Evolutionary conservation across 441 rosid species (phyloP).

Genomic region (Theobroma grandiflorum): DNA sequence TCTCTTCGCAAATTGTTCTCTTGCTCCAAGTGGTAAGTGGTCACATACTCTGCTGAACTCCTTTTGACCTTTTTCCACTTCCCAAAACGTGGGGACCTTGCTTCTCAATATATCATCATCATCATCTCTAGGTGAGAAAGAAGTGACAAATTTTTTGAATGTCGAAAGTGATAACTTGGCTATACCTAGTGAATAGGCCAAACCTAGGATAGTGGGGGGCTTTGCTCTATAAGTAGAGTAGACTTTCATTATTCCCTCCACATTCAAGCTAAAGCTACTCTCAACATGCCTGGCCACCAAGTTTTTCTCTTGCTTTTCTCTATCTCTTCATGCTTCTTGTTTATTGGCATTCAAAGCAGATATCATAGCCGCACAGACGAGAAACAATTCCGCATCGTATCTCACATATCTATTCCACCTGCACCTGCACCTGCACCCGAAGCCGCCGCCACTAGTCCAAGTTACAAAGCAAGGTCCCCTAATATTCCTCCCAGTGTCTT

Average conservation of each 20-base stretch:
- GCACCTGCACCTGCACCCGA: conserved; percentile 26
- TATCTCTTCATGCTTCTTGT: conserved; percentile 6
- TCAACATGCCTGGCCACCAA: conserved; percentile 16
- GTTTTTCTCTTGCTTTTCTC: conserved; percentile 15
- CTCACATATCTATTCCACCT: conserved; percentile 27
- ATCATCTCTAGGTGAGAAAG: conserved; percentile 33
- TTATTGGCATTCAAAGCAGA: conserved; percentile 19
- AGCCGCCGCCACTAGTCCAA: conserved; percentile 4
- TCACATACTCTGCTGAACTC: conserved; percentile 8
- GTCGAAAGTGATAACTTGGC: conserved; percentile 36
- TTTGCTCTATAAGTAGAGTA: conserved; percentile 11
- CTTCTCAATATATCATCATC: not conserved
- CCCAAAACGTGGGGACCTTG: conserved; percentile 19
- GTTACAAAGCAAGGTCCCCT: conserved; percentile 8
- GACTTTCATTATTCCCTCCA: not conserved
- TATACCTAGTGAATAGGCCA: conserved; percentile 45
- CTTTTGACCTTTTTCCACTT: conserved; percentile 8
- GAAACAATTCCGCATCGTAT: conserved; percentile 12
- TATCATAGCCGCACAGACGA: conserved; percentile 5
- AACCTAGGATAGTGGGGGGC: conserved; percentile 11
- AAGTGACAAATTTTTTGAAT: conserved; percentile 42
- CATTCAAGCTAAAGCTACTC: not conserved
- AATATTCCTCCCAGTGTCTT: conserved; percentile 19
- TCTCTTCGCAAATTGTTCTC: conserved; percentile 18
- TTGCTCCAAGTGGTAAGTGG: conserved; percentile 10